These are phyloP conservation scores for Metschnikowia noctiluminum DNA, from an alignment of 805 yeast genomes.

Conservation along the genomic window DNA sequence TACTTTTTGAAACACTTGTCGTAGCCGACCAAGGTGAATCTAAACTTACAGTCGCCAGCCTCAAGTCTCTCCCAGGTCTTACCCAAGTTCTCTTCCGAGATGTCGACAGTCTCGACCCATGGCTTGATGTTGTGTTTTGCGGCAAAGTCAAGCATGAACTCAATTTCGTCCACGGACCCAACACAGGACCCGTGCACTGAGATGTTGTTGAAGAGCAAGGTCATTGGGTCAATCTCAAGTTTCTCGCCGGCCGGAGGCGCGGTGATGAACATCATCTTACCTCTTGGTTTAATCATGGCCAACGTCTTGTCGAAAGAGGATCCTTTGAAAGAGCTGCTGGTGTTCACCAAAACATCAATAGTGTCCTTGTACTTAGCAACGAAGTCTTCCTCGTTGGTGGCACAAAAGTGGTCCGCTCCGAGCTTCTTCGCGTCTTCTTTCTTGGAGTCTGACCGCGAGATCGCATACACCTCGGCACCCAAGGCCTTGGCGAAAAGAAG, in stretches of 20 bases:
- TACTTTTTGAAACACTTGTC: constrained; percentile 16
- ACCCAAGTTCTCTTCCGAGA: constrained; percentile 15
- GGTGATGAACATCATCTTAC: constrained; percentile 17
- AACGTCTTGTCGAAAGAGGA: constrained; percentile 14
- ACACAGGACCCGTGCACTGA: constrained; percentile 15
- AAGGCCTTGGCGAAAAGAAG: constrained; percentile 56
- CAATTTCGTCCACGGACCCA: constrained; percentile 15
- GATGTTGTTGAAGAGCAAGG: constrained; percentile 12
- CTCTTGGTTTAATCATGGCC: constrained; percentile 15
- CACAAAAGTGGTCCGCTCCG: constrained; percentile 47
- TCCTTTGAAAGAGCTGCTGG: constrained; percentile 18
- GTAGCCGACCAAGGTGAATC: constrained; percentile 17
- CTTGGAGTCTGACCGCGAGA: constrained; percentile 50
- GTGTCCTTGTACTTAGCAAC: constrained; percentile 9
- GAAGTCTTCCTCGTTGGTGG: constrained; percentile 23
- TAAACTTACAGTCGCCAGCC: constrained; percentile 16
- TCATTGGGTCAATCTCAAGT: constrained; percentile 8
- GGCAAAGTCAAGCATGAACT: constrained; percentile 17
- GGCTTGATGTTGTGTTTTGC: constrained; percentile 17
- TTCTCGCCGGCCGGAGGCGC: constrained; percentile 13
- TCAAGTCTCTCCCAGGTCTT: constrained; percentile 15
- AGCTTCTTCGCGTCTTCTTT: constrained; percentile 49
- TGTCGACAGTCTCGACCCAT: constrained; percentile 18
- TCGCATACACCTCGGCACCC: constrained; percentile 59
- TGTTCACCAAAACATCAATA: constrained; percentile 16